Evolutionary conservation across 2,329 filamentous ascomycete genomes (phyloP).

Genomic region (Colletotrichum tabaci): DNA sequence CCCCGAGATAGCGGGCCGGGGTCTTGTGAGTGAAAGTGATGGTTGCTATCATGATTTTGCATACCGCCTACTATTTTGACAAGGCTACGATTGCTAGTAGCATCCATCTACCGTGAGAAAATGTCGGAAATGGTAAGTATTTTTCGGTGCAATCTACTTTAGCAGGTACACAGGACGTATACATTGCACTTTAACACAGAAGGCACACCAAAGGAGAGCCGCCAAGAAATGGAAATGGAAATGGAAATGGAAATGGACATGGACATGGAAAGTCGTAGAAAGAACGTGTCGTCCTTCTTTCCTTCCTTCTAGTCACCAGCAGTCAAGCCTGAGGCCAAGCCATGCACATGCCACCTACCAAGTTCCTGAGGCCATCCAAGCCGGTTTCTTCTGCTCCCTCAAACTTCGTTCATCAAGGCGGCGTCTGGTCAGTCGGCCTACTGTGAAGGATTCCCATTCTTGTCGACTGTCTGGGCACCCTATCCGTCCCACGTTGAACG

Average conservation of each 20-base stretch:
- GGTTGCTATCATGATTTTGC: conserved; percentile 26
- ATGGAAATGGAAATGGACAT: too few species aligned
- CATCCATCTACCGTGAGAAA: background rate
- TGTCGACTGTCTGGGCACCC: conserved; percentile 7
- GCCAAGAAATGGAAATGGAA: too few species aligned
- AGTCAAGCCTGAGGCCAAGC: conserved; percentile 5
- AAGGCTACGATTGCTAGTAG: conserved; percentile 8
- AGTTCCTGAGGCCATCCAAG: background rate
- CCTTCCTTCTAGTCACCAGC: conserved; percentile 4
- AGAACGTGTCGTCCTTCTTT: background rate
- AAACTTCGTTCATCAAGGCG: conserved; percentile 1
- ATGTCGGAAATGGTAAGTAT: too few species aligned
- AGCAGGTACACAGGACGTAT: too few species aligned
- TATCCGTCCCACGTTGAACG: conserved; percentile 18
- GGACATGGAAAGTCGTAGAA: background rate
- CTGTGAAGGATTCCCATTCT: conserved; percentile 1
- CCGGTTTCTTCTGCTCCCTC: conserved; percentile 1
- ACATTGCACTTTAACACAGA: too few species aligned
- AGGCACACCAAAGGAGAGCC: too few species aligned
- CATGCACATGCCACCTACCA: background rate
- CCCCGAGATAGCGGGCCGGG: conserved; percentile 14
- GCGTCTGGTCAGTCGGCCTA: background rate
- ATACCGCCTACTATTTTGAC: conserved; percentile 1
- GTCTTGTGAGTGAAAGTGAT: background rate
- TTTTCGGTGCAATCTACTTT: too few species aligned